These are phyloP conservation scores for Apiospora aurea DNA, from an alignment of 2,329 filamentous ascomycete species.

Conservation along the genomic window DNA sequence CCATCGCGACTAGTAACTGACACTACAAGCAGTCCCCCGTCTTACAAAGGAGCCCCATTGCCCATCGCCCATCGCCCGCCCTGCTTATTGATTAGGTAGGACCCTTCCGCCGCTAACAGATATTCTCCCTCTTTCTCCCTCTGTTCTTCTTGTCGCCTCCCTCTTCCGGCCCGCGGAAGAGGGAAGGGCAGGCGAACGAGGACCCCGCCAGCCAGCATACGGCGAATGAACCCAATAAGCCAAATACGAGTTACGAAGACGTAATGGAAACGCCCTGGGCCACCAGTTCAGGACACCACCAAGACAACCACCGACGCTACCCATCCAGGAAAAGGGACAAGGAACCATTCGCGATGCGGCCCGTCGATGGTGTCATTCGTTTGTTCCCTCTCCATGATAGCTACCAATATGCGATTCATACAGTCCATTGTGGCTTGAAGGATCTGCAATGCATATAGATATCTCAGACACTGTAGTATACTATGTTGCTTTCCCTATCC, in stretches of 20 bases:
- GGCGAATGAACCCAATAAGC: neutral
- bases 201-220: neutral
- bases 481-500: neutral
- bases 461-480: neutral
- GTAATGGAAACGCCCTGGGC: conserved; percentile 37
- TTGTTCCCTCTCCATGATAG: neutral
- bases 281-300: neutral
- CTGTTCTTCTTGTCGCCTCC: neutral
- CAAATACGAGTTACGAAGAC: conserved; percentile 39
- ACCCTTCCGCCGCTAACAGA: neutral
- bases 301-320: neutral
- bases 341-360: neutral
- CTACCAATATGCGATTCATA: neutral
- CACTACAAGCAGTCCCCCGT: neutral
- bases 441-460: neutral
- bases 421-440: neutral
- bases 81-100: neutral
- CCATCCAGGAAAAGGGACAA: neutral
- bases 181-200: neutral
- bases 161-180: neutral
- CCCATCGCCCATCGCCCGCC: neutral
- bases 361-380: neutral
- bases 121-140: neutral
- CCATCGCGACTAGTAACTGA: neutral
- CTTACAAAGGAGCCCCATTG: neutral